These are phyloP conservation scores for Tricholoma flavovirens DNA, from an alignment of 768 basidiomycete species.

Conservation along the genomic window DNA sequence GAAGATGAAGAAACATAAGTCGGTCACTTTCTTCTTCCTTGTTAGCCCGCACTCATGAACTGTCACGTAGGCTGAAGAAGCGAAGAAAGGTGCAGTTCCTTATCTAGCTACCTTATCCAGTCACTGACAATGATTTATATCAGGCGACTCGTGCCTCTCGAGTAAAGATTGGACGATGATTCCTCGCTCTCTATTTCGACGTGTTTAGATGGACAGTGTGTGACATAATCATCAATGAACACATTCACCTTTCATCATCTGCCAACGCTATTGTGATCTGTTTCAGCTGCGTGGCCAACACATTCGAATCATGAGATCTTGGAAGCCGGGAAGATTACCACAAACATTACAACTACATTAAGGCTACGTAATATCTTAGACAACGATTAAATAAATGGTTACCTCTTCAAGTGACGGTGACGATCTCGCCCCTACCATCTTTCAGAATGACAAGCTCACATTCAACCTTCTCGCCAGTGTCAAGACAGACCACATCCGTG, in stretches of 20 bases:
- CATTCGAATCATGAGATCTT: not conserved
- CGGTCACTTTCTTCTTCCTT: slow-evolving; percentile 26
- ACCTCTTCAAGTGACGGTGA: slow-evolving; percentile 67
- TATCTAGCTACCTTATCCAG: not conserved
- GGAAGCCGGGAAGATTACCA: not conserved
- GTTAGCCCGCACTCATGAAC: slow-evolving; percentile 2
- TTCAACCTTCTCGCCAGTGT: slow-evolving; percentile 86
- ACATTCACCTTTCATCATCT: not conserved
- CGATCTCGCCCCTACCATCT: slow-evolving; percentile 86
- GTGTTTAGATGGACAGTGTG: slow-evolving; percentile 6
- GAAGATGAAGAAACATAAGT: slow-evolving; percentile 99
- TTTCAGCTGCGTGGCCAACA: not conserved
- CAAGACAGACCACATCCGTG: slow-evolving; percentile 87
- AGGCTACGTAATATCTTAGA: not conserved
- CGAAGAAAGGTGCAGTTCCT: slow-evolving; percentile 65
- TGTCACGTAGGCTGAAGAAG: slow-evolving; percentile 71
- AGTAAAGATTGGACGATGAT: slow-evolving; percentile 29
- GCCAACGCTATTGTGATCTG: not conserved
- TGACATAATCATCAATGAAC: slow-evolving; percentile 15
- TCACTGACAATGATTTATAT: slow-evolving; percentile 13
- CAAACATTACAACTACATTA: not conserved
- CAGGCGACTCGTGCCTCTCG: slow-evolving; percentile 42
- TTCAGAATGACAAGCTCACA: slow-evolving; percentile 90
- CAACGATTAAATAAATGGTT: not conserved
- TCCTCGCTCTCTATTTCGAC: not conserved